These are phyloP conservation scores for Spizellomyces sp. DNA, from an alignment of 192 early-diverging fungal genomes.

Conservation along the genomic window DNA sequence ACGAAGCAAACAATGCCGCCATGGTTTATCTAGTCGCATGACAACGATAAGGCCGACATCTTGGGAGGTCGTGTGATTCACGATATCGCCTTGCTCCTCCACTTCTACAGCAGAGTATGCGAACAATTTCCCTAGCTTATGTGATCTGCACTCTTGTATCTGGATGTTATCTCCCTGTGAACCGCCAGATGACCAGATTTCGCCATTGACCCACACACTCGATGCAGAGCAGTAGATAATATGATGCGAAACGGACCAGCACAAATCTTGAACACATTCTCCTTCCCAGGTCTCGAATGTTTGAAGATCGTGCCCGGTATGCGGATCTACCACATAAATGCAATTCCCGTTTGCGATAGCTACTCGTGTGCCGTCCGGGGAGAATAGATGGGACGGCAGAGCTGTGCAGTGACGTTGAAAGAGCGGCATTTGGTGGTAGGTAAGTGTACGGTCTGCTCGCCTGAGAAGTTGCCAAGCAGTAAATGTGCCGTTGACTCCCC, in stretches of 20 bases:
- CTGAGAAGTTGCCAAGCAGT: not conserved
- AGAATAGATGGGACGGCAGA: not conserved
- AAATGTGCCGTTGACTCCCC: not conserved
- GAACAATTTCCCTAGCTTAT: not conserved
- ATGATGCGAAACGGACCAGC: not conserved
- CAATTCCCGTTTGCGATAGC: not conserved
- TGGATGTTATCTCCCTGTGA: not conserved
- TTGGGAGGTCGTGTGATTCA: not conserved
- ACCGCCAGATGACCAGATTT: constrained; percentile 13
- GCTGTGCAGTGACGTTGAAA: not conserved
- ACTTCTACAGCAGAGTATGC: not conserved
- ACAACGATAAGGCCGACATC: constrained; percentile 5
- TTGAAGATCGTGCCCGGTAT: not conserved
- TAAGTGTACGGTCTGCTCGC: not conserved
- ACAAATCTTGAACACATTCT: not conserved
- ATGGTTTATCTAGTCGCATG: constrained; percentile 5
- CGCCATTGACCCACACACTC: not conserved
- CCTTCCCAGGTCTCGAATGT: not conserved
- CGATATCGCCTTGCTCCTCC: not conserved
- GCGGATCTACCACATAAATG: not conserved
- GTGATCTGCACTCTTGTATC: not conserved
- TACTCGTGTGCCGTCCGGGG: not conserved
- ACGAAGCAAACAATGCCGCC: not conserved
- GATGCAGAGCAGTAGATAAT: constrained; percentile 1
- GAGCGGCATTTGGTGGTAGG: not conserved